Conservation (phyloP, 2,329 filamentous ascomycete species). For the Alternaria panax region DNA sequence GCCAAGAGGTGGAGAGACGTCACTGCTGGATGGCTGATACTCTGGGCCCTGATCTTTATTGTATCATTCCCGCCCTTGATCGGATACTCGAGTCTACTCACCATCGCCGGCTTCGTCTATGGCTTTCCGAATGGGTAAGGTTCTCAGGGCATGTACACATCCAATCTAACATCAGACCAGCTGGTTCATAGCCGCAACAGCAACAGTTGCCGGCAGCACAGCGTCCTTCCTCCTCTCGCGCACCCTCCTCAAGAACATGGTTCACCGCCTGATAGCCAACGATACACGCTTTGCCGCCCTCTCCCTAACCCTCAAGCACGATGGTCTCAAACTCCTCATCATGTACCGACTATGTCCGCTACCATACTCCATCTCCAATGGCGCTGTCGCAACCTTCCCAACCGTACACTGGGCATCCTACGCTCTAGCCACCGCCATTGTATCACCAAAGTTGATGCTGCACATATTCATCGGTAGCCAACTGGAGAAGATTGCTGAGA, state of each 20-base stretch:
- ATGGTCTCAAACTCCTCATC: slow-evolving; percentile 85
- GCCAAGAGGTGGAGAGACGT: slow-evolving; percentile 80
- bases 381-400: slow-evolving; percentile 91
- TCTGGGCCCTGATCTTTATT: slow-evolving; percentile 76
- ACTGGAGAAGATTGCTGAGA: slow-evolving; percentile 82
- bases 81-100: slow-evolving; percentile 81
- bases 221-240: slow-evolving; percentile 82
- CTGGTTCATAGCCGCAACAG: slow-evolving; percentile 83
- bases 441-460: slow-evolving; percentile 86
- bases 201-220: slow-evolving; percentile 79
- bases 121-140: slow-evolving; percentile 75
- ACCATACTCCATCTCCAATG: slow-evolving; percentile 92
- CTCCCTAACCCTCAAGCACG: slow-evolving; percentile 84
- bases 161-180: slow-evolving; percentile 53
- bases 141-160: slow-evolving; percentile 22
- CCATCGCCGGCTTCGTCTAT: slow-evolving; percentile 74
- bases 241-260: slow-evolving; percentile 78
- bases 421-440: slow-evolving; percentile 80
- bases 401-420: slow-evolving; percentile 81
- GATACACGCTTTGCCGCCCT: slow-evolving; percentile 91
- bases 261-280: slow-evolving; percentile 78
- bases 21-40: slow-evolving; percentile 73
- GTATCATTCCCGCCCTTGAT: slow-evolving; percentile 88
- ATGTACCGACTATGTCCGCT: slow-evolving; percentile 93
- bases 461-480: slow-evolving; percentile 91